These are phyloP conservation scores for Triticum urartu DNA, from an alignment of 176 grass and related monocot species.

Conservation along the genomic window DNA sequence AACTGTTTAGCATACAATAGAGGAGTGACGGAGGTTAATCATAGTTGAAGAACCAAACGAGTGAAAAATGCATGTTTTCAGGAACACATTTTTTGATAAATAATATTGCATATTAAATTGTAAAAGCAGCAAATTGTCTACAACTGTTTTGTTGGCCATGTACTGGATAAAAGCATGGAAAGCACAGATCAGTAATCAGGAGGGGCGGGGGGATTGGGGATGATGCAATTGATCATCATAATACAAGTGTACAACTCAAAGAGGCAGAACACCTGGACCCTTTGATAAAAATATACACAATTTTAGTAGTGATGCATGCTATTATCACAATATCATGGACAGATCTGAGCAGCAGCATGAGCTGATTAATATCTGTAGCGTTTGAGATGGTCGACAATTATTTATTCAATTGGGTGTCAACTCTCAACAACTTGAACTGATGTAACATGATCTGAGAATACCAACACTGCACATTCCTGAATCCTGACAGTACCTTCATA, in stretches of 20 bases:
- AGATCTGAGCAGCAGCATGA: not conserved
- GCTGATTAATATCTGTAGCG: not conserved
- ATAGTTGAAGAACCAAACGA: not conserved
- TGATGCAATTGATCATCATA: not conserved
- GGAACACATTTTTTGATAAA: not conserved
- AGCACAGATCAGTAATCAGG: not conserved
- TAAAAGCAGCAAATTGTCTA: not conserved
- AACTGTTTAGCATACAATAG: not conserved
- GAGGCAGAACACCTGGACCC: not conserved
- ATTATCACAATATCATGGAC: not conserved
- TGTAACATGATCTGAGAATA: not conserved
- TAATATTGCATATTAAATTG: not conserved
- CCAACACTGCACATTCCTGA: not conserved
- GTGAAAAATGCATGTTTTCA: not conserved
- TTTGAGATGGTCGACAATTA: not conserved
- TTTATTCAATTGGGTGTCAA: not conserved
- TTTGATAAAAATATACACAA: not conserved
- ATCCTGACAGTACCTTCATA: not conserved
- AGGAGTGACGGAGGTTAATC: not conserved
- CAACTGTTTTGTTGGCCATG: not conserved
- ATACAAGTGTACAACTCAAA: not conserved
- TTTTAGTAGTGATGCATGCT: not conserved
- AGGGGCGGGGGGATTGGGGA: not conserved
- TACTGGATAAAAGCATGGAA: not conserved
- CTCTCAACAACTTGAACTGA: not conserved